Percentiles rank a stretch among this genome's conserved stretches.
These are phyloP conservation scores for Bretschneidera sinensis DNA, from an alignment of 345 rosid species.

Conservation along the genomic window DNA sequence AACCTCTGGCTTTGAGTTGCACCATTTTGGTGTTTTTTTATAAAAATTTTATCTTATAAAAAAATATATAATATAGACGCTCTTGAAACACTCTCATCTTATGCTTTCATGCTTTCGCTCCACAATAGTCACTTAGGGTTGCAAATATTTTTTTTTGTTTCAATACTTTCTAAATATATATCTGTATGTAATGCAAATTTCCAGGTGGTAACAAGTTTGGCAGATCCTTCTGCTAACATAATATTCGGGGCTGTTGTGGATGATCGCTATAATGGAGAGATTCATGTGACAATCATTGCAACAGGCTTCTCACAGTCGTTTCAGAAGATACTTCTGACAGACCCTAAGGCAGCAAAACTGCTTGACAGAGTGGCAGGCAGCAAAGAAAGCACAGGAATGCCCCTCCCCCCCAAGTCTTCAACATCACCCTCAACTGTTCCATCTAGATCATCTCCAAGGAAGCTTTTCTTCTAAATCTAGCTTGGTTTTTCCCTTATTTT, in stretches of 20 bases:
- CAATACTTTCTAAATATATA: neutral
- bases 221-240: slow-evolving; percentile 98
- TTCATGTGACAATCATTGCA: slow-evolving; percentile 92
- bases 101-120: too few relatives aligned
- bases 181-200: slow-evolving; percentile 1
- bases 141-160: slow-evolving; percentile 1
- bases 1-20: too few relatives aligned
- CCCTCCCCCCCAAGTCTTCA: slow-evolving; percentile 40
- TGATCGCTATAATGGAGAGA: slow-evolving; percentile 89
- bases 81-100: too few relatives aligned
- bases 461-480: slow-evolving; percentile 59
- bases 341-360: slow-evolving; percentile 68
- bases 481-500: neutral
- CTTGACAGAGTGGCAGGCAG: slow-evolving; percentile 44
- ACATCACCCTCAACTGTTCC: slow-evolving; percentile 42
- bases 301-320: slow-evolving; percentile 96
- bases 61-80: too few relatives aligned
- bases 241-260: slow-evolving; percentile 98
- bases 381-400: slow-evolving; percentile 53
- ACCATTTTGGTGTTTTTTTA: too few relatives aligned
- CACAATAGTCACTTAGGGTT: too few relatives aligned
- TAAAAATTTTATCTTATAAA: too few relatives aligned
- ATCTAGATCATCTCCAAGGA: slow-evolving; percentile 59
- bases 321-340: slow-evolving; percentile 73
- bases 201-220: slow-evolving; percentile 95